phyloP scores from a whole-genome alignment of 169 alveolate species.

The Theileria orientalis region DNA sequence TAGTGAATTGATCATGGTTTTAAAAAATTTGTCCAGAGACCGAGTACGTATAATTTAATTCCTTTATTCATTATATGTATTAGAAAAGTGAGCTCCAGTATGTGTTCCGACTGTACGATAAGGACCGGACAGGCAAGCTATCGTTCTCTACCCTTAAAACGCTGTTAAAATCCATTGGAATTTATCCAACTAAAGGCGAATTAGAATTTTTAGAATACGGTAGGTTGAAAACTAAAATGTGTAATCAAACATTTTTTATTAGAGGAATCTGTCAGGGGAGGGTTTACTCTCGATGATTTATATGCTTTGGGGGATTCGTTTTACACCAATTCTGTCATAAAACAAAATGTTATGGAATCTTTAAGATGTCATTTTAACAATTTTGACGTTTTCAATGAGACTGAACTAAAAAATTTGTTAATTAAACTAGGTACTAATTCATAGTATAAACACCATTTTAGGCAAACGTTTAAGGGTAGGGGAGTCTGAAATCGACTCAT shows the following conservation, averaged over 20 bases:
- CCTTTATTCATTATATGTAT: neutral
- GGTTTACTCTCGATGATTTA: slow-evolving; percentile 51
- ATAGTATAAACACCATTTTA: neutral
- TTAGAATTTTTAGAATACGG: slow-evolving; percentile 47
- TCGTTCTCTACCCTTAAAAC: slow-evolving; percentile 25
- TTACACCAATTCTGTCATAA: slow-evolving; percentile 43
- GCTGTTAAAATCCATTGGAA: slow-evolving; percentile 46
- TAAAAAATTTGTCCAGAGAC: slow-evolving; percentile 6
- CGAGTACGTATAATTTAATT: slow-evolving; percentile 14
- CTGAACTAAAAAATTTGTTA: slow-evolving; percentile 25
- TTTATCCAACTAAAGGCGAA: slow-evolving; percentile 45
- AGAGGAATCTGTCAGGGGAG: slow-evolving; percentile 63
- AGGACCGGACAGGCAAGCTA: slow-evolving; percentile 47
- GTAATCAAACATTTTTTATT: neutral
- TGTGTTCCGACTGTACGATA: slow-evolving; percentile 61
- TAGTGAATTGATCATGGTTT: neutral
- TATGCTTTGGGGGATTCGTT: slow-evolving; percentile 54
- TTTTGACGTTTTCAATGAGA: slow-evolving; percentile 3
- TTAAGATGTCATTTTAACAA: slow-evolving; percentile 35
- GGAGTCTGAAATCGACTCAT: slow-evolving; percentile 45
- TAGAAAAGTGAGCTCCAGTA: slow-evolving; percentile 57
- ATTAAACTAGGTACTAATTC: slow-evolving; percentile 31
- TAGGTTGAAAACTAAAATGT: slow-evolving; percentile 1
- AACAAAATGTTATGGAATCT: slow-evolving; percentile 39
- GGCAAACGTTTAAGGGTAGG: slow-evolving; percentile 46